Evolutionary conservation across 2,329 filamentous ascomycete species (phyloP), one percentile per base, ranked within the genome.

Genomic region (Monascus ruber): DNA sequence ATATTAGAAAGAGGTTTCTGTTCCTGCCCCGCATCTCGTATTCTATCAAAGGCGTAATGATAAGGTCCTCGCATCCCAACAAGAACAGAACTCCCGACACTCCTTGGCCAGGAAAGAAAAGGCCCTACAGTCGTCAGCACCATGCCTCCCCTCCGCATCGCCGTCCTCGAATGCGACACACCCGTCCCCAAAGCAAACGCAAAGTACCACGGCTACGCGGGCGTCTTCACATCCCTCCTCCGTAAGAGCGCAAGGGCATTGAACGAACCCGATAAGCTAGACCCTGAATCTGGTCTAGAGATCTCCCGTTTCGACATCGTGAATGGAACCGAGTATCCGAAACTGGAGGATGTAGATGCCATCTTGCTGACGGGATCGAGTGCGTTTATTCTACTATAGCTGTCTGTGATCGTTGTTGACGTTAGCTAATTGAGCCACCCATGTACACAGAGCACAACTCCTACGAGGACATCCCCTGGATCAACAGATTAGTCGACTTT

Each of bases 101-200:
- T 17, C 17, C 17, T 17, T 17, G 17, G 17, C 17, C 17, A 17
- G 17, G 17, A 17, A 17, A 17, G 17, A 17, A 17, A 17, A 17
- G 17, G 3, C 17, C 17, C 17, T 17, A 3, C 17, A 17, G 17
- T 17, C 17, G 17, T 2, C 17, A 17, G 17, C 33, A 47, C 36
- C 32, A 65, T 65, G 61, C 51, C 53, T 10, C 75, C 76, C 26
- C 66, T 89, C 49, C 81, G 84, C 40, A 81, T 95, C 62, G 87
- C 88, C 35, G 74, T 96, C 50, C 79, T 96, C 49, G 85, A 94
- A 70, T 82, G 84, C 68, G 89, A 94, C 64, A 83, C 76, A 1
- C 86, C 86, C 1, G 70, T 83, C 36, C 73, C 77, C 1, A 63
- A 73, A 33, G 76, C 81, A 31, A 66, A 74, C 39, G 71, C 71